Base-by-base conservation (phyloP, 2,329 filamentous ascomycete genomes). In the Chaetomium olivaceum region DNA sequence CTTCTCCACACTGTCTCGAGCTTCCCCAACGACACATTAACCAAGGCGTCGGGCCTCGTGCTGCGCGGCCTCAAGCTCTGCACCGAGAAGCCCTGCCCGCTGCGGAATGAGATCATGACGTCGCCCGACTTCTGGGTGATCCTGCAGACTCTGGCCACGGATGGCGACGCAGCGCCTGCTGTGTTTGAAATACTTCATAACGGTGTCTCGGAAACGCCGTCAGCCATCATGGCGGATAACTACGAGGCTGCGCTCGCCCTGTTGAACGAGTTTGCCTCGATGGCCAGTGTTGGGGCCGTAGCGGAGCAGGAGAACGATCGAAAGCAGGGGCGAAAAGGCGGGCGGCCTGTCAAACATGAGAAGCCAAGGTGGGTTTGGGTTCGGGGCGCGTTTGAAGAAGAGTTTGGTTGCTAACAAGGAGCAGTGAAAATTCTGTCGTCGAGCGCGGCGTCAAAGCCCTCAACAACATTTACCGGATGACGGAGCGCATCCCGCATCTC, bases 41-140 rank as follows among this genome's bases (percentile, higher is more conserved):
- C 90, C 61, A 91, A 90, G 75, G 90, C 91, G 19, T 90, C 93
- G 0, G 82, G 87, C 36, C 85, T 92, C 4, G 87, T 96, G 0
- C 81, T 97, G 21, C 89, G 91, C 72, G 94, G 94, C 0, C 81
- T 99, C 29, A 86, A 89, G 54, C 83, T 89, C 54, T 97, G 93
- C 73, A 91, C 97, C 70, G 88, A 90, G 60, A 87, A 90, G 66
- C 87, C 92, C 0, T 88, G 89, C 29, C 87, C 91, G 14, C 81
- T 99, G 31, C 88, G 92, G 64, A 97, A 91, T 71, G 94, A 98
- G 78, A 91, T 98, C 71, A 96, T 96, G 78, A 94, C 92, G 16
- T 98, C 94, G 21, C 95, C 95, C 0, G 95, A 99, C 74, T 98
- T 99, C 77, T 99, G 95, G 95, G 90, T 90, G 5, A 91, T 97